A percentile compares a stretch with the other conserved stretches of the same genome.
Evolutionary conservation across 331 rosid genomes (phyloP).

Genomic region (Telfairia occidentalis): DNA sequence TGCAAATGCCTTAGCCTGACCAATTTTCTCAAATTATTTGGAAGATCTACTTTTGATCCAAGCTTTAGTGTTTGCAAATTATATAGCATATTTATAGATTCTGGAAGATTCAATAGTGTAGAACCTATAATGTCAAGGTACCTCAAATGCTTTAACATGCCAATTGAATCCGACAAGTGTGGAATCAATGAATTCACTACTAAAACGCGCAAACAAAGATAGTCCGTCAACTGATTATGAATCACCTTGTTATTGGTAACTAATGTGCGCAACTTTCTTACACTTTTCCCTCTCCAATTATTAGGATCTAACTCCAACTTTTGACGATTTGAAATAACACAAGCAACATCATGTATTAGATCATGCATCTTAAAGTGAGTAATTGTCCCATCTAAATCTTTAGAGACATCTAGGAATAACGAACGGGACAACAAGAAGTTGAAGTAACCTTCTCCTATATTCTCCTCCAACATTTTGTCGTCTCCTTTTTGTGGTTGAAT

Average conservation of each 20-base stretch:
- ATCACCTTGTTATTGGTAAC: neutral
- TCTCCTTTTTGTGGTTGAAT: neutral
- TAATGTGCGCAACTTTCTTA: neutral
- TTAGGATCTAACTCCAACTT: neutral
- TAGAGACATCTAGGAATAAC: neutral
- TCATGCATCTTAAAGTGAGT: neutral
- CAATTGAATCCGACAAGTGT: neutral
- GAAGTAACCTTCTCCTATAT: neutral
- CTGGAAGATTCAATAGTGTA: neutral
- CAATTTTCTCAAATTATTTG: neutral
- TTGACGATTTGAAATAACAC: neutral
- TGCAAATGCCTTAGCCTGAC: neutral
- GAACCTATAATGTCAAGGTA: neutral
- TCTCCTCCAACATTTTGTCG: neutral
- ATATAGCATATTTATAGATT: neutral
- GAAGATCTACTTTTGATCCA: neutral
- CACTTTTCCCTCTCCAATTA: neutral
- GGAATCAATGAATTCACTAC: neutral
- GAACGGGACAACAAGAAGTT: neutral
- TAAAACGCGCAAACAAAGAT: neutral
- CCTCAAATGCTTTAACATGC: neutral
- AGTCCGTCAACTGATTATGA: neutral
- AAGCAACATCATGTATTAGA: slow-evolving; percentile 3
- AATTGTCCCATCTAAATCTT: neutral
- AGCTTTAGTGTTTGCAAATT: neutral